Evolutionary conservation across 164 flowering plant species (phyloP), one percentile per base, ranked within the genome.

Genomic region (Sextonia rubra): DNA sequence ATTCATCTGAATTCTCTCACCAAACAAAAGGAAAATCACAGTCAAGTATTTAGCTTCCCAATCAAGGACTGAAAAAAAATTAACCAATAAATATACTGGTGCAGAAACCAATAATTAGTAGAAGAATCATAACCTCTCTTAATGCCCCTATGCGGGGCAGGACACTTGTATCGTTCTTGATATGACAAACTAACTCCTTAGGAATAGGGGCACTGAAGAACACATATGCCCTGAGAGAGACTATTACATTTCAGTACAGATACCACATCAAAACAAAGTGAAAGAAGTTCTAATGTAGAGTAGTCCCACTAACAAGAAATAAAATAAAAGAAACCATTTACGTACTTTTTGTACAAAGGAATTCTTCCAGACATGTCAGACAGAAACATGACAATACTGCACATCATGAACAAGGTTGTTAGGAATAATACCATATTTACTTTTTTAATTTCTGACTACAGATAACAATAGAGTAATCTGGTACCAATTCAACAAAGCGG

Each of bases 321-420:
- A 66, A 49, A 22, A 6, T 11, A 12, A 23, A 64, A 44, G 18
- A 55, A 37, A 66, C 69, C 26, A 12, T 69, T 61, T 44, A 78
- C 97, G 32, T 92, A 96, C 99, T 92, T 96, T 78, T 85, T 92
- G 85, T 93, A 96, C 67, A 93, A 79, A 56, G 99, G 97, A 60
- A 85, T 79, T 81, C 87, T 86, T 75, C 98, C 97, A 56, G 95
- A 85, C 99, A 96, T 96, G 85, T 96, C 99, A 58, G 98, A 93
- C 82, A 96, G 78, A 82, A 96, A 86, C 91, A 91, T 87, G 66
- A 89, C 77, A 52, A 96, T 82, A 81, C 99, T 96, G 95, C 87
- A 86, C n/a, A 71, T 62, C 32, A 83, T 72, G 52, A 77, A 52
- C 67, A 60, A 69, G 17, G 69, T 25, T 60, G 66, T 61, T 25